Base-by-base conservation (phyloP, 225 moss, liverwort and hornwort genomes). In the Sphagnum tenellum region DNA sequence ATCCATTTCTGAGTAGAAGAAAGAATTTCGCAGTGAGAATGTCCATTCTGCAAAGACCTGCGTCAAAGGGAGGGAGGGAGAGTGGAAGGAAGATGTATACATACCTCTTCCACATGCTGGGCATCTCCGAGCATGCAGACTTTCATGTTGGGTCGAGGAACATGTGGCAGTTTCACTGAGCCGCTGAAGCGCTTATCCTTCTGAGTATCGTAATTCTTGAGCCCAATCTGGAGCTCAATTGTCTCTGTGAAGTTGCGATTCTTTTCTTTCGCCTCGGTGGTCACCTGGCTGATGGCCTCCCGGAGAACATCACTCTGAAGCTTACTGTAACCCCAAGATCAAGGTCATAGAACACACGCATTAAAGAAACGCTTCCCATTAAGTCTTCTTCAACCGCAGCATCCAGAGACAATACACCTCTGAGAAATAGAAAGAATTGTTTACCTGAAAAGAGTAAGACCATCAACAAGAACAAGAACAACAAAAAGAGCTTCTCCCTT, bases 161-260 rank as follows among this genome's bases (percentile, higher is more conserved):
- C 78, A 57, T 85, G 85, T 57, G 85, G 85, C 69, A 85, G 61
- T 74, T 78, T 78, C 7, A 85, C 85, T 55, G 85, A 81, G 12
- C 85, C 85, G 56, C 85, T 85, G 82, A 85, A 85, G 67, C 85
- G 85, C 64, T 82, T 85, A 58, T 85, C 82, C 76, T 85, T 85
- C 73, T 85, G 82, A n/a, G 85, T 82, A 59, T 82, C 82, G 49
- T 85, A 85, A 70, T 85, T 85, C 85, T 85, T 85, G 64, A 85
- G 73, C 60, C 85, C 85, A 51, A 85, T 85, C 78, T 85, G 85
- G 49, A 85, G 85, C 50, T 85, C 85, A 45, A 85, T 77, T 4
- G 85, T 85, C 76, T 85, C 81, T 6, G 82, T 78, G 59, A 85
- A 85, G 71, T 79, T 79, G 54, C 78, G 65, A 60, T 81, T 81